phyloP scores from a whole-genome alignment of 1,139 yeast genomes.

The Chernovozyma sophiae-reginae region DNA sequence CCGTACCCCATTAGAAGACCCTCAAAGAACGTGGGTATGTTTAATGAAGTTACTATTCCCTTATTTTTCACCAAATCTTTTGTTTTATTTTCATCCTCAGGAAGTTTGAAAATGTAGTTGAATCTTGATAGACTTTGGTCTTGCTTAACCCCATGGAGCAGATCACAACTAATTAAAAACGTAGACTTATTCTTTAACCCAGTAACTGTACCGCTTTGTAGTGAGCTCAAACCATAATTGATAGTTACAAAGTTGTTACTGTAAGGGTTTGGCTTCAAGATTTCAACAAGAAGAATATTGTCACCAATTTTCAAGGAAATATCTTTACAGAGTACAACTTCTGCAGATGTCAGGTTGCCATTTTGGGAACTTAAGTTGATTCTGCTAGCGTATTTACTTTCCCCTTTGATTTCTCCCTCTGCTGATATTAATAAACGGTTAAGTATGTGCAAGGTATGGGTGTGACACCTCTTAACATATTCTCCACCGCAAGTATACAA shows the following conservation, averaged over 20 bases:
- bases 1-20: conserved; percentile 34
- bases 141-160: background rate
- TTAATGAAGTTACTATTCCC: background rate
- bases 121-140: background rate
- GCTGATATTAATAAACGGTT: conserved; percentile 15
- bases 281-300: conserved; percentile 17
- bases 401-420: conserved; percentile 20
- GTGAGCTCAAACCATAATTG: conserved; percentile 21
- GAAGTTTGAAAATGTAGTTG: conserved; percentile 9
- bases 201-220: background rate
- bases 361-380: conserved; percentile 9
- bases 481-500: background rate
- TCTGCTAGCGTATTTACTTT: conserved; percentile 26
- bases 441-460: conserved; percentile 19
- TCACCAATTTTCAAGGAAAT: conserved; percentile 1
- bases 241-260: conserved; percentile 10
- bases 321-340: background rate
- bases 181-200: background rate
- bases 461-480: background rate
- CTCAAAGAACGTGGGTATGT: conserved; percentile 31
- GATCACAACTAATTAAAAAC: background rate
- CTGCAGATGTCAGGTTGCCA: background rate
- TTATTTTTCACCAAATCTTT: background rate
- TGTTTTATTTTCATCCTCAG: background rate
- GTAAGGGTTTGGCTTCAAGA: conserved; percentile 30